Base-by-base conservation (phyloP, 805 yeast genomes). In the Candida sanyiensis region DNA sequence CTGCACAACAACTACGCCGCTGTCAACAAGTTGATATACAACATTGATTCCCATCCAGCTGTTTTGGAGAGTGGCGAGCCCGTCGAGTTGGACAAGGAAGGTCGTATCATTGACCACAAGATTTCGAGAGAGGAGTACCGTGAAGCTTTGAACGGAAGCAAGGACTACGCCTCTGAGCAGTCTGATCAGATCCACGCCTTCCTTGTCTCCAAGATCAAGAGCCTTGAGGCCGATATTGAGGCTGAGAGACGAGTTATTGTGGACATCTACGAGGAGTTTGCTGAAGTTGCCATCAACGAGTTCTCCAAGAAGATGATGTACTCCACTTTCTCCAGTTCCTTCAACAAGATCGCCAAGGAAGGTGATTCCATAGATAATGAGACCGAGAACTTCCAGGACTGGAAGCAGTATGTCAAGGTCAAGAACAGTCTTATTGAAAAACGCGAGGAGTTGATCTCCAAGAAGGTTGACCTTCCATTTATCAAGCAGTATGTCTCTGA, bases 221-320 rank as follows among this genome's bases (percentile, higher is more conserved):
- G 49, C 5, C 59, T 66, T 18, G 63, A 69, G 29, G 49, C 58
- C 4, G 59, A 57, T 6, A 61, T 66, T 9, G 61, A 66, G 21
- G 51, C 53, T 2, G 58, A 66, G 24, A 68, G 74, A 51, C 54
- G 62, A 16, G 56, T 63, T 16, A 70, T 80, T 26, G 67, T 82
- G 38, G 89, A 83, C 46, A 70, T 80, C 0, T 71, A 79, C 54
- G 89, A 83, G 56, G 83, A 83, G 44, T 83, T 83, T 66, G 78
- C 81, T 6, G 88, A 82, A 39, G 72, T 76, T 6, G 69, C 83
- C 21, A 68, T 82, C 39, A 69, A 63, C 47, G 86, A 81, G 48
- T 82, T 80, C 61, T 72, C 83, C 7, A 72, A 73, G 37, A 71
- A 75, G 42, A 68, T 83, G 52, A 70, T 78, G 37, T 62, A 64